Conservation (phyloP, 2,329 filamentous ascomycete genomes). For the Colletotrichum navitas region DNA sequence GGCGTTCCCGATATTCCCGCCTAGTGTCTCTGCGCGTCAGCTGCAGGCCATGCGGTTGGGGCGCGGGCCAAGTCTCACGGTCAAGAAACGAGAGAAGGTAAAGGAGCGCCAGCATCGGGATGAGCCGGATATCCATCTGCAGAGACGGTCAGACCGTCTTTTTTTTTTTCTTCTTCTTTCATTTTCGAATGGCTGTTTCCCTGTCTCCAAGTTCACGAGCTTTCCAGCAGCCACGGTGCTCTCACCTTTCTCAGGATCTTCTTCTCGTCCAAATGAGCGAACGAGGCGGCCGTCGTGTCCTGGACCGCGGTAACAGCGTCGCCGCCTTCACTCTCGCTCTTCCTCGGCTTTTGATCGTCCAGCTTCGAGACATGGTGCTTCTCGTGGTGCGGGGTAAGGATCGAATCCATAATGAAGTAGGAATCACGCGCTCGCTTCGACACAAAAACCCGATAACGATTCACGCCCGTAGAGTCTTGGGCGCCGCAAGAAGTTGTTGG, state of each 20-base stretch:
- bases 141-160: neutral
- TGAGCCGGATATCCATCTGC: constrained; percentile 65
- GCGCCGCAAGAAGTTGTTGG: neutral
- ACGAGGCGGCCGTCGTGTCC: constrained; percentile 29
- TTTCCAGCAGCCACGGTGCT: neutral
- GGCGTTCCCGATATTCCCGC: constrained; percentile 75
- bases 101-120: constrained; percentile 74
- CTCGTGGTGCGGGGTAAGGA: constrained; percentile 8
- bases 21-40: constrained; percentile 42
- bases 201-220: neutral
- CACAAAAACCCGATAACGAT: neutral
- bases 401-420: neutral
- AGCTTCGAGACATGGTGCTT: constrained; percentile 34
- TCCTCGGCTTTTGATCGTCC: constrained; percentile 17
- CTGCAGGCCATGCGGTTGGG: neutral
- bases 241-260: constrained; percentile 67
- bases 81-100: constrained; percentile 80
- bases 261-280: constrained; percentile 65
- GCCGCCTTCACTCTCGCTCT: constrained; percentile 22
- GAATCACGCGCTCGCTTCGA: neutral
- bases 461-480: no score
- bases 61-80: constrained; percentile 50
- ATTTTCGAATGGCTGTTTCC: neutral
- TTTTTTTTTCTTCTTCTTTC: neutral
- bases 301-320: constrained; percentile 20